These are phyloP conservation scores for Rhodamnia argentea DNA, from an alignment of 345 rosid genomes.

Conservation along the genomic window DNA sequence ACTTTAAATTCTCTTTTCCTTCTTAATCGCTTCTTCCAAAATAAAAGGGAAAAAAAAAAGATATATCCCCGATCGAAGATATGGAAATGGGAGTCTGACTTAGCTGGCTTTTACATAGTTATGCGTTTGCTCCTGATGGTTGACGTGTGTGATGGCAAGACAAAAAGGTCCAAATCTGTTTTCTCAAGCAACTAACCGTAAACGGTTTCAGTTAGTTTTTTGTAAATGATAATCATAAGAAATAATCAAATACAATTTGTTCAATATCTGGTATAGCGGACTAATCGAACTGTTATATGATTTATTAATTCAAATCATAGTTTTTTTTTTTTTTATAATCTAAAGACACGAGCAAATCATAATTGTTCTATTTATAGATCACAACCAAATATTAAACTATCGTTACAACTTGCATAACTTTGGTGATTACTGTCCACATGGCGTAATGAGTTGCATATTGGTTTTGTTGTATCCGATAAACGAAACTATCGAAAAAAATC, in stretches of 20 bases:
- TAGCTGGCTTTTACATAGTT: background rate
- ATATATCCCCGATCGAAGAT: background rate
- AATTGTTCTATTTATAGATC: background rate
- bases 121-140: background rate
- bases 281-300: background rate
- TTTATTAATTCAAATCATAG: background rate
- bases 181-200: background rate
- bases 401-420: background rate
- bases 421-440: too few relatives aligned
- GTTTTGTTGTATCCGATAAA: background rate
- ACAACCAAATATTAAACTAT: background rate
- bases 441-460: too few relatives aligned
- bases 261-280: background rate
- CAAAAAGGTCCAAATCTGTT: background rate
- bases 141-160: background rate
- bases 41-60: background rate
- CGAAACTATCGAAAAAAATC: background rate
- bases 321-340: background rate
- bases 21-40: background rate
- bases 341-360: background rate
- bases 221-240: background rate
- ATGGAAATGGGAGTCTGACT: background rate
- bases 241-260: background rate
- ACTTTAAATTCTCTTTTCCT: accelerated
- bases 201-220: background rate